Conservation (phyloP, 495 filamentous ascomycete species). For the Daldinia loculata region DNA sequence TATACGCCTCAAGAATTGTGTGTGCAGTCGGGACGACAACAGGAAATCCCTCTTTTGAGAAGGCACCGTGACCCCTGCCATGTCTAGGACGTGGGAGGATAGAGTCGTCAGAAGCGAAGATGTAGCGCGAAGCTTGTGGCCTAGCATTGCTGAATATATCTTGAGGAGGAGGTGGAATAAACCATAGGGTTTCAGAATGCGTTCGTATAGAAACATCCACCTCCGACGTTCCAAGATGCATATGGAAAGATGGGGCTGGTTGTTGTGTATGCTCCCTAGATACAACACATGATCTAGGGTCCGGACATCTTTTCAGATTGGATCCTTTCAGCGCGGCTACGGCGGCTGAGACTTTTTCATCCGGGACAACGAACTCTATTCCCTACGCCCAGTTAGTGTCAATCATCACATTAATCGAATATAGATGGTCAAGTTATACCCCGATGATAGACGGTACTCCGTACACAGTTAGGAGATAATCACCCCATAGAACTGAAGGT, state of each 20-base stretch:
- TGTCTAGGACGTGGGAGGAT: background rate
- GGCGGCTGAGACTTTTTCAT: background rate
- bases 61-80: background rate
- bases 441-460: constrained; percentile 1
- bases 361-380: constrained; percentile 8
- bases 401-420: background rate
- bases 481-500: constrained; percentile 1
- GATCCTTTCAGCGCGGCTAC: background rate
- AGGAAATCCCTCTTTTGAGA: background rate
- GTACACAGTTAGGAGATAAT: background rate
- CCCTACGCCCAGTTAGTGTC: background rate
- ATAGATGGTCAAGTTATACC: background rate
- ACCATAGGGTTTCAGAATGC: constrained; percentile 2
- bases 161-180: background rate
- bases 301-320: background rate
- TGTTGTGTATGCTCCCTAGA: background rate
- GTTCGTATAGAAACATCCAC: background rate
- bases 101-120: constrained; percentile 2
- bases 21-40: background rate
- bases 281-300: background rate
- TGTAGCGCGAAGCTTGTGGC: background rate
- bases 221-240: background rate
- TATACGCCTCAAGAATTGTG: background rate
- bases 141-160: background rate
- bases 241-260: background rate